Evolutionary conservation across 2,329 filamentous ascomycete species (phyloP).

Genomic region (Moelleriella libera): DNA sequence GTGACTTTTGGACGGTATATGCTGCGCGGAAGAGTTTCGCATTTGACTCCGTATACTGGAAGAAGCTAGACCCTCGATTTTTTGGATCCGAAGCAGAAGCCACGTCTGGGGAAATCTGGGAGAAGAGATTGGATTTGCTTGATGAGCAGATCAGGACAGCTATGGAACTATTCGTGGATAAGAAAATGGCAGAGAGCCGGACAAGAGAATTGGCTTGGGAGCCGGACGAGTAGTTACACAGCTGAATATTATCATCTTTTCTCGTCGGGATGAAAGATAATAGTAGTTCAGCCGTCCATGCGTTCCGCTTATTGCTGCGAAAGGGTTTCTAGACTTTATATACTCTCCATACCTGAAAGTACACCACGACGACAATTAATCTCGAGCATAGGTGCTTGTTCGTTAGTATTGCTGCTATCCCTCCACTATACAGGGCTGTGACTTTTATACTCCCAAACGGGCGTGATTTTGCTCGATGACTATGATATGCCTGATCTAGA

Average conservation of each 20-base stretch:
- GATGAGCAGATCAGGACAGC: constrained; percentile 6
- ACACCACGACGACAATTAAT: no score
- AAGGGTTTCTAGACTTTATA: no score
- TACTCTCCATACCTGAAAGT: no score
- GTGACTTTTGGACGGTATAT: constrained; percentile 2
- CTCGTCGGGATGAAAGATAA: neutral
- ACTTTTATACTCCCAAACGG: no score
- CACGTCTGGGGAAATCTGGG: constrained; percentile 2
- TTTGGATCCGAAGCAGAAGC: neutral
- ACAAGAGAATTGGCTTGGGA: constrained; percentile 1
- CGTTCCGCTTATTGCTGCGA: no score
- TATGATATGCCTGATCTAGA: no score
- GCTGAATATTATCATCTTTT: neutral
- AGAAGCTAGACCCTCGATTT: constrained; percentile 2
- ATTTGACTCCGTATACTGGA: constrained; percentile 4
- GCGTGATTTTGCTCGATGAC: no score
- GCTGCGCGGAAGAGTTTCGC: constrained; percentile 2
- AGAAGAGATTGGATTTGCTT: constrained; percentile 10
- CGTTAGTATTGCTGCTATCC: no score
- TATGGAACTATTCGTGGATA: constrained; percentile 12
- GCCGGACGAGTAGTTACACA: neutral
- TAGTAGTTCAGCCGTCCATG: neutral
- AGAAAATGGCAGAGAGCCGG: constrained; percentile 5
- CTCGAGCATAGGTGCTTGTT: no score
- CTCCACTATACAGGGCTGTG: no score